Percentiles rank a stretch among this genome's conserved stretches.
These are phyloP conservation scores for Taiozyma sp. DNA, from an alignment of 1,139 yeast genomes.

Conservation along the genomic window DNA sequence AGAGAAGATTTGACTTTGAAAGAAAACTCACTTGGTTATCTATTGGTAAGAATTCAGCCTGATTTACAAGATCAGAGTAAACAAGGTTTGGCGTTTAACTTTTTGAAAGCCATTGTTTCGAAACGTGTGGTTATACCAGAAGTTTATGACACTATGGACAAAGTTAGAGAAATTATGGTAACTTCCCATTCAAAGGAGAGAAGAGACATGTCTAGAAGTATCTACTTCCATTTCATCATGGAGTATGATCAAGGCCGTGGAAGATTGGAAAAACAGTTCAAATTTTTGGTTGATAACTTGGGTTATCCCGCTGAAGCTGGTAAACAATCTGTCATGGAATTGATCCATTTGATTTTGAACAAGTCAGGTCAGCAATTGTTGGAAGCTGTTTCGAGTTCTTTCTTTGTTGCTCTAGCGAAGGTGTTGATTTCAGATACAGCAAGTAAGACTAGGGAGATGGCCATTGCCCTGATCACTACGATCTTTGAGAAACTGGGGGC, in stretches of 20 bases:
- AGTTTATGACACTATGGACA: conserved; percentile 83
- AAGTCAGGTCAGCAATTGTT: conserved; percentile 63
- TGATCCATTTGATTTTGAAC: conserved; percentile 62
- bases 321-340: conserved; percentile 86
- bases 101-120: conserved; percentile 67
- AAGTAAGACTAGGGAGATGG: conserved; percentile 82
- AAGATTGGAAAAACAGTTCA: conserved; percentile 76
- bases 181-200: conserved; percentile 83
- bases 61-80: conserved; percentile 88
- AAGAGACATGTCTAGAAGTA: conserved; percentile 79
- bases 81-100: conserved; percentile 85
- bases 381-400: conserved; percentile 59
- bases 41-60: conserved; percentile 73
- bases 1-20: conserved; percentile 61
- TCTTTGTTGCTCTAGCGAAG: conserved; percentile 77
- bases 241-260: conserved; percentile 94
- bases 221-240: conserved; percentile 81
- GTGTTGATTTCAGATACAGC: conserved; percentile 75
- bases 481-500: conserved; percentile 49
- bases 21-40: conserved; percentile 67
- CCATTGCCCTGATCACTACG: conserved; percentile 53
- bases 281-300: conserved; percentile 76
- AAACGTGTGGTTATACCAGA: conserved; percentile 80
- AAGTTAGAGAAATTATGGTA: conserved; percentile 78
- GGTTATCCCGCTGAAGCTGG: conserved; percentile 85